Conservation (phyloP, 495 filamentous ascomycete species). For the Amphirosellinia nigrospora region DNA sequence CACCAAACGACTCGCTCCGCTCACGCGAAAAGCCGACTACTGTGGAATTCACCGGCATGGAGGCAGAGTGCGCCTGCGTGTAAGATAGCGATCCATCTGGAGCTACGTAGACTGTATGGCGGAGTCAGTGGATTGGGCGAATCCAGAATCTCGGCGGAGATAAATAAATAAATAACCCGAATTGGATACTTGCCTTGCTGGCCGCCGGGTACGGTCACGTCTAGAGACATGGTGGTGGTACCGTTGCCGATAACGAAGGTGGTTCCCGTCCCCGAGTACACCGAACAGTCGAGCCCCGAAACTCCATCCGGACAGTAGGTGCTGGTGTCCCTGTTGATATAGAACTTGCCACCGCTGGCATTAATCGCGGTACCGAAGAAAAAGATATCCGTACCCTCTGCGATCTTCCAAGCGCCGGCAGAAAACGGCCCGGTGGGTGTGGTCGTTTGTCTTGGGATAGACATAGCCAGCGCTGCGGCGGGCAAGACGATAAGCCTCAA, state of each 20-base stretch:
- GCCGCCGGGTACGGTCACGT: constrained; percentile 35
- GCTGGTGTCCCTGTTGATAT: constrained; percentile 30
- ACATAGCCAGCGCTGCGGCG: constrained; percentile 23
- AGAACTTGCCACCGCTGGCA: constrained; percentile 40
- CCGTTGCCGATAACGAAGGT: constrained; percentile 31
- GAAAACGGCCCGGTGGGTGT: constrained; percentile 28
- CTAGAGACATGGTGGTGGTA: constrained; percentile 29
- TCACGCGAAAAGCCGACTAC: constrained; percentile 28
- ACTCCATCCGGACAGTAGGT: constrained; percentile 35
- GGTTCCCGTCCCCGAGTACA: constrained; percentile 30
- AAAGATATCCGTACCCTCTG: constrained; percentile 7
- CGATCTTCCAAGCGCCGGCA: constrained; percentile 32
- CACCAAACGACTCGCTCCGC: constrained; percentile 30
- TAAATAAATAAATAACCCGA: too few relatives aligned
- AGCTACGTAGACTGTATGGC: constrained; percentile 33
- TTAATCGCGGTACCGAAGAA: constrained; percentile 31
- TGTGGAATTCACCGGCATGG: constrained; percentile 28
- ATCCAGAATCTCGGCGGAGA: neutral
- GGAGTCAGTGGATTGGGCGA: neutral
- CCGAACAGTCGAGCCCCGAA: constrained; percentile 30
- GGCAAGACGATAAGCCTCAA: constrained; percentile 20
- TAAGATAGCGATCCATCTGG: constrained; percentile 36
- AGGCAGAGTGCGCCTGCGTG: constrained; percentile 30
- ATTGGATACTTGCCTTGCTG: constrained; percentile 33
- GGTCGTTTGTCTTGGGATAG: constrained; percentile 14